Evolutionary conservation across 805 yeast species (phyloP).

Genomic region (Candida dendrica): DNA sequence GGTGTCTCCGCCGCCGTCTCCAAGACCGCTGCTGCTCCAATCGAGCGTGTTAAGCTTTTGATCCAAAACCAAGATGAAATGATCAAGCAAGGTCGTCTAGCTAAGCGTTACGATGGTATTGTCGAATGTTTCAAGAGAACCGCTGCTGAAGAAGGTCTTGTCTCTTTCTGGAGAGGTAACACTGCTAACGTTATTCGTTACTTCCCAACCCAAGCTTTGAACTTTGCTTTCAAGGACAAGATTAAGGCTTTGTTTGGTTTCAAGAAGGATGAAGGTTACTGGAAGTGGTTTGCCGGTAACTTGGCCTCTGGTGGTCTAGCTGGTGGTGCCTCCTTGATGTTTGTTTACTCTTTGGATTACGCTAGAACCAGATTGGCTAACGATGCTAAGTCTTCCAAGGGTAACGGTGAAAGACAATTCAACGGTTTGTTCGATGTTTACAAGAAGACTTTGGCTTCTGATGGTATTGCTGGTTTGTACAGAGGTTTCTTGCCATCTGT

Average conservation of each 20-base stretch:
- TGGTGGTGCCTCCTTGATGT: conserved; percentile 90
- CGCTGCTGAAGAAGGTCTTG: conserved; percentile 86
- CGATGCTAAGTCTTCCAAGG: conserved; percentile 88
- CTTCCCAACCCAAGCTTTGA: conserved; percentile 98
- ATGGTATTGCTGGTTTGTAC: conserved; percentile 97
- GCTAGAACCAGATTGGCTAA: conserved; percentile 99
- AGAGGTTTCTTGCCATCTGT: conserved; percentile 99
- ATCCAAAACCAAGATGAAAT: conserved; percentile 98
- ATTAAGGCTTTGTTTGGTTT: conserved; percentile 93
- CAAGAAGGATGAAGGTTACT: conserved; percentile 93
- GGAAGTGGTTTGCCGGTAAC: conserved; percentile 95
- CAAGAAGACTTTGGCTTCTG: conserved; percentile 91
- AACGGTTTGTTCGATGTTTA: conserved; percentile 95
- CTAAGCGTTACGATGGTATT: conserved; percentile 83
- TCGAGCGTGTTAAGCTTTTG: conserved; percentile 92
- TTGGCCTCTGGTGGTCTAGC: conserved; percentile 98
- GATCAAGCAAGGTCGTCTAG: conserved; percentile 95
- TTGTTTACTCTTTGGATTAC: conserved; percentile 94
- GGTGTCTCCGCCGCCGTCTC: conserved; percentile 99
- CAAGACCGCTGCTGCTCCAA: conserved; percentile 96
- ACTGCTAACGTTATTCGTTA: conserved; percentile 97
- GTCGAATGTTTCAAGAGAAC: conserved; percentile 92
- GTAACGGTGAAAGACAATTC: conserved; percentile 89
- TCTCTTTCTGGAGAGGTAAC: conserved; percentile 98
- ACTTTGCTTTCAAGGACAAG: conserved; percentile 97